Conservation (phyloP, 495 filamentous ascomycete genomes). For the Penicillium ochrochloron region DNA sequence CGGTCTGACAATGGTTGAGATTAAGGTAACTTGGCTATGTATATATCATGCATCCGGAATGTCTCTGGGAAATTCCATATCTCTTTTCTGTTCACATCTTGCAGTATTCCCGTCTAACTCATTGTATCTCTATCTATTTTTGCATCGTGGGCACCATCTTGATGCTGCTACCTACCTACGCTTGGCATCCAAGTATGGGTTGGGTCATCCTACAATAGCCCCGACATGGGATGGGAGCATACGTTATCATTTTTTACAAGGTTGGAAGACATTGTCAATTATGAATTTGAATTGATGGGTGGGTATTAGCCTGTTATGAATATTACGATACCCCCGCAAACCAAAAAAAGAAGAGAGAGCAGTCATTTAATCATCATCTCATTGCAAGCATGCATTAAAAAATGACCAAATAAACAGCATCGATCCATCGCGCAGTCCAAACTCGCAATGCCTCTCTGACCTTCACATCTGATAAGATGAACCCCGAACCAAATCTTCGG, state of each 20-base stretch:
- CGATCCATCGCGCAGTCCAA: conserved; percentile 2
- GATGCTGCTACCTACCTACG: too few species aligned
- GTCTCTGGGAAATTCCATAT: neutral
- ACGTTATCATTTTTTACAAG: neutral
- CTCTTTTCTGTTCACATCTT: neutral
- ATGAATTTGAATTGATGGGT: conserved; percentile 2
- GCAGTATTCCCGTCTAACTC: neutral
- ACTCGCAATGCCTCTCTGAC: neutral
- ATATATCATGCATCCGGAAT: conserved; percentile 20
- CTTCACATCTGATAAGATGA: neutral
- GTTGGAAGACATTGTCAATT: neutral
- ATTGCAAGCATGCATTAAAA: conserved; percentile 12
- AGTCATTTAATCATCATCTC: conserved; percentile 7
- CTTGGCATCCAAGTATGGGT: too few species aligned
- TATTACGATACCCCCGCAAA: conserved; percentile 6
- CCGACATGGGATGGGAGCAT: too few species aligned
- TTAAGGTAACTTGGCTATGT: conserved; percentile 18
- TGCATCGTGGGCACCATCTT: too few species aligned
- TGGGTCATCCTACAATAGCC: too few species aligned
- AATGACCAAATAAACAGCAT: conserved; percentile 3
- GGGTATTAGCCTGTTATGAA: neutral
- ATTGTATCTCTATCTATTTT: too few species aligned
- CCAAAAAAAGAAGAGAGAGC: neutral
- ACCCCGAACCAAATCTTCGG: neutral
- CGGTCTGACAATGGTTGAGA: neutral